Conservation (phyloP, 2,329 filamentous ascomycete genomes). For the Colletotrichum cereale region DNA sequence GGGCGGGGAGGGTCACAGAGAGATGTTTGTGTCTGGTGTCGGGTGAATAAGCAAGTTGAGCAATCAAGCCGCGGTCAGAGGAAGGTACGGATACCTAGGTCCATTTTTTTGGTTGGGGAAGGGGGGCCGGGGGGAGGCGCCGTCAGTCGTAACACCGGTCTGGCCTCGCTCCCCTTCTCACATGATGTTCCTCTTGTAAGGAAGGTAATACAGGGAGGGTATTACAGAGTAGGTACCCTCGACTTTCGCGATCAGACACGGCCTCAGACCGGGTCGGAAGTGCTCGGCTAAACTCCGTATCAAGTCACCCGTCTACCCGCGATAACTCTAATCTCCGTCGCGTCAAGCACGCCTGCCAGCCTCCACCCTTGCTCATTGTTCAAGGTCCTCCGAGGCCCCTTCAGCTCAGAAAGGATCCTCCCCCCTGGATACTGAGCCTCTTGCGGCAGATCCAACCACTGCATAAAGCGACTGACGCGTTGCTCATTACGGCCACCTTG, state of each 20-base stretch:
- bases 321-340: slow-evolving; percentile 22
- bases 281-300: slow-evolving; percentile 34
- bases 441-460: not conserved
- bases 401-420: not conserved
- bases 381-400: not conserved
- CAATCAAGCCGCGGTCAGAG: not conserved
- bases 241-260: slow-evolving; percentile 1
- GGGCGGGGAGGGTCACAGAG: slow-evolving; percentile 1
- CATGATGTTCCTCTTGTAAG: not conserved
- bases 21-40: slow-evolving; percentile 12
- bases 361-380: not conserved
- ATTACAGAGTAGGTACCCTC: too few species aligned
- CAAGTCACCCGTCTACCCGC: not conserved
- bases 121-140: too few species aligned
- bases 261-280: slow-evolving; percentile 19
- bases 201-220: too few species aligned
- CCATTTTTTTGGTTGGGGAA: not conserved
- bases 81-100: too few species aligned
- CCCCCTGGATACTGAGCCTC: not conserved
- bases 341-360: not conserved
- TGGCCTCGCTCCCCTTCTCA: not conserved
- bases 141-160: not conserved
- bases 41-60: slow-evolving; percentile 25
- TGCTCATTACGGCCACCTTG: not conserved
- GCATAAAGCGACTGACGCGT: not conserved